These are phyloP conservation scores for Diaporthe humulicola DNA, from an alignment of 2,329 filamentous ascomycete genomes.

Conservation along the genomic window DNA sequence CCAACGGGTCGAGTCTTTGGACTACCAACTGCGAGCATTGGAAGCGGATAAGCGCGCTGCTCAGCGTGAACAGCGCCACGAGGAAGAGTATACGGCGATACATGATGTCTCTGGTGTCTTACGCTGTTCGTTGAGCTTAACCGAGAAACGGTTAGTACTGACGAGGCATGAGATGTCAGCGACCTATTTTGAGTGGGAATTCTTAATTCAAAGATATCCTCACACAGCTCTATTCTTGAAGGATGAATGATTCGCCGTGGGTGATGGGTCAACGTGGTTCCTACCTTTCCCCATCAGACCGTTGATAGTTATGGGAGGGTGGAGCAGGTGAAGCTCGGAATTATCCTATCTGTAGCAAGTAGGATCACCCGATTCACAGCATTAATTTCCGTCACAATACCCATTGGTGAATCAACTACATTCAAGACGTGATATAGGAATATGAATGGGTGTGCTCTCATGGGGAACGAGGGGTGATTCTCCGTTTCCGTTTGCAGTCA, in stretches of 20 bases:
- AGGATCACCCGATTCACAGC: neutral
- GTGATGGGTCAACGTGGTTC: neutral
- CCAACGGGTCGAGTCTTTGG: slow-evolving; percentile 49
- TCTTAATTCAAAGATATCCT: neutral
- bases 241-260: slow-evolving; percentile 1
- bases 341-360: neutral
- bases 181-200: neutral
- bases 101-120: slow-evolving; percentile 7
- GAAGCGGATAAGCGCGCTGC: slow-evolving; percentile 43
- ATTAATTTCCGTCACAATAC: neutral
- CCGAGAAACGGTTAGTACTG: neutral
- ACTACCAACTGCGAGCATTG: slow-evolving; percentile 67
- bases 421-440: neutral
- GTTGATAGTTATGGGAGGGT: neutral
- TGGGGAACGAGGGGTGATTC: neutral
- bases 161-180: neutral
- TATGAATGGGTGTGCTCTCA: neutral
- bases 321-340: neutral
- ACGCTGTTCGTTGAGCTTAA: neutral
- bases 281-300: neutral
- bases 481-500: neutral
- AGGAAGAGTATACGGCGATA: neutral
- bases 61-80: slow-evolving; percentile 13
- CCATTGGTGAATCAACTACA: neutral
- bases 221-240: neutral